These are phyloP conservation scores for Auricularia heimuer DNA, from an alignment of 768 basidiomycete species.

Conservation along the genomic window DNA sequence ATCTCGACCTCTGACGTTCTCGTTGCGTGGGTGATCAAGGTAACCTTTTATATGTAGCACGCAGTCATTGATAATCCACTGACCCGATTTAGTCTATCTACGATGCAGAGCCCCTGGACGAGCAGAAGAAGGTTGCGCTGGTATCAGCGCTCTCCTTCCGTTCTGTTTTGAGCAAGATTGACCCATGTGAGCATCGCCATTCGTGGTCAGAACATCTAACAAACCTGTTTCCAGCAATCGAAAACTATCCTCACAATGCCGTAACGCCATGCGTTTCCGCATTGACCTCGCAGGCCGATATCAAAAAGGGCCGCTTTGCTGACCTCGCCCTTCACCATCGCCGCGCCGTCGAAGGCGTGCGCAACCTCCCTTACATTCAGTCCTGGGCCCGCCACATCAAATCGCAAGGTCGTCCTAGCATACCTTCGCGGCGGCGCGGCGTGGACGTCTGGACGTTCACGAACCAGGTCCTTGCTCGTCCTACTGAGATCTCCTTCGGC, in stretches of 20 bases:
- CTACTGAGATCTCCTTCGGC: neutral
- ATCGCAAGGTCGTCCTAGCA: neutral
- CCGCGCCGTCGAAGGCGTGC: neutral
- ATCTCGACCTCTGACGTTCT: neutral
- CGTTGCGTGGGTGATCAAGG: neutral
- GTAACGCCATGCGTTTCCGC: neutral
- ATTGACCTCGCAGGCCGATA: neutral
- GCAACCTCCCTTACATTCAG: neutral
- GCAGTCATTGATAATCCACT: neutral
- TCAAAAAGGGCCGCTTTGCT: neutral
- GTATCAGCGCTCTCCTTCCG: neutral
- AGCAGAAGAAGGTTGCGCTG: neutral
- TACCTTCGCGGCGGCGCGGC: neutral
- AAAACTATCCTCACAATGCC: neutral
- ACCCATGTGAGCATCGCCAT: neutral
- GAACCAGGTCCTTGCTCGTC: neutral
- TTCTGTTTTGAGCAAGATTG: neutral
- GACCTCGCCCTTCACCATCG: neutral
- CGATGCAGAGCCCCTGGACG: neutral
- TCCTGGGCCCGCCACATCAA: neutral
- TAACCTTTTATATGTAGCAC: neutral
- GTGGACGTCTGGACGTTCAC: neutral
- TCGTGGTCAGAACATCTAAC: neutral
- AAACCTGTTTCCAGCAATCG: neutral
- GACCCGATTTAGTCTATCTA: neutral